Evolutionary conservation across 768 basidiomycete species (phyloP), one percentile per base, ranked within the genome.

Genomic region (Tephrocybe sp.): DNA sequence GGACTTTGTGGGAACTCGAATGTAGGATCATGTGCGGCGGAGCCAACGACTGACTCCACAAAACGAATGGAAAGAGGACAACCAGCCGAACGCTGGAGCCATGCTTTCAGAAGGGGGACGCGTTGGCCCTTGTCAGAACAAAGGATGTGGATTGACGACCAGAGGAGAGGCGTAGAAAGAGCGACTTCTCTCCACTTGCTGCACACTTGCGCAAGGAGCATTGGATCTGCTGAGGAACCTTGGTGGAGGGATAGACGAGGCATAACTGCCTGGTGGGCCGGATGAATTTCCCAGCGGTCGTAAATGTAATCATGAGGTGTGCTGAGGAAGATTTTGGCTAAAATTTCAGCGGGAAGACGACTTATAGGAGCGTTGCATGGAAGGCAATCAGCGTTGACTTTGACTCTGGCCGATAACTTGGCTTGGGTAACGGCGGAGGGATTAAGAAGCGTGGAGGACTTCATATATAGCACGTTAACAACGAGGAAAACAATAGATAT

Each of bases 161-260:
- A 57, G 2, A 53, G 45, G 9, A 50, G 44, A 23, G 56, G 48
- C 4, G 30, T 44, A 11, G 44, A 40, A 9, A 57, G 45, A 18
- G 48, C 49, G 7, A 46, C 48, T 8, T 12, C 26, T 38, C 48
- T 33, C 56, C 56, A 57, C 6, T 43, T 39, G 3, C 30, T 30
- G 23, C 48, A 57, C 0, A 57, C 52, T 8, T 48, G 51, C 9
- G 56, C 38, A 20, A 57, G 45, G 5, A 48, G 26, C 48, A 53
- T 57, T 24, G 52, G 48, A 23, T 53, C 51, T 7, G 44, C 33
- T 4, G 45, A 47, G 4, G 44, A 43, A 9, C 39, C 48, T n/a
- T 21, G 28, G n/a, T 37, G 43, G 20, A 50, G 21, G 11, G 51
- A 50, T 3, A 43, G 39, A 20, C 48, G 43, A 18, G 48, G 52